Conservation (phyloP, 2,329 filamentous ascomycete genomes). For the Fusarium guadeloupense region DNA sequence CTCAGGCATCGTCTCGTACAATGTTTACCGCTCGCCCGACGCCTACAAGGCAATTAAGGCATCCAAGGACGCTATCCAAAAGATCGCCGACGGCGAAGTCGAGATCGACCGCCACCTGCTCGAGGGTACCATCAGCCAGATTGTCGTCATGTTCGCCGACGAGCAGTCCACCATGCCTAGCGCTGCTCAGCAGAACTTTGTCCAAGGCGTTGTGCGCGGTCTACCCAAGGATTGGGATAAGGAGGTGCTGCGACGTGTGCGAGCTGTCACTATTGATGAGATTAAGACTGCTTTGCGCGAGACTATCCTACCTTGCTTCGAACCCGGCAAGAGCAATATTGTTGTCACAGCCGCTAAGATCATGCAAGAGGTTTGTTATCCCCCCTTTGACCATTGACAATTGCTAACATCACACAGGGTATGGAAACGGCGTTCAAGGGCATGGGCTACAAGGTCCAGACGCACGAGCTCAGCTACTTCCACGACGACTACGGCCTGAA, state of each 20-base stretch:
- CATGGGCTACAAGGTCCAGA: slow-evolving; percentile 81
- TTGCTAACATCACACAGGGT: slow-evolving; percentile 59
- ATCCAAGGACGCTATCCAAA: slow-evolving; percentile 76
- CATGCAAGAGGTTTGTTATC: slow-evolving; percentile 78
- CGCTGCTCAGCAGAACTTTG: slow-evolving; percentile 85
- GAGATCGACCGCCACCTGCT: slow-evolving; percentile 83
- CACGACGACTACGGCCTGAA: slow-evolving; percentile 90
- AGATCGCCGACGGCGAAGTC: slow-evolving; percentile 75
- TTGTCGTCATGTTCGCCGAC: slow-evolving; percentile 87
- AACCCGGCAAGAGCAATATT: slow-evolving; percentile 81
- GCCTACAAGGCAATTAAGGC: slow-evolving; percentile 85
- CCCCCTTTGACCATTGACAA: not conserved
- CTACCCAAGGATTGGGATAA: slow-evolving; percentile 81
- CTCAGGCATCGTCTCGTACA: slow-evolving; percentile 82
- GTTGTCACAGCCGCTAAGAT: slow-evolving; percentile 88
- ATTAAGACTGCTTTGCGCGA: slow-evolving; percentile 78
- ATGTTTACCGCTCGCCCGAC: slow-evolving; percentile 90
- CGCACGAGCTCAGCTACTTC: slow-evolving; percentile 79
- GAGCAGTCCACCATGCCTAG: slow-evolving; percentile 86
- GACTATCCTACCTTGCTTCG: slow-evolving; percentile 82
- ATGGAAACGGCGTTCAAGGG: slow-evolving; percentile 78
- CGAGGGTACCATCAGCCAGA: slow-evolving; percentile 88
- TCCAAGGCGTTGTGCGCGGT: slow-evolving; percentile 79
- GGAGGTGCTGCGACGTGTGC: slow-evolving; percentile 78
- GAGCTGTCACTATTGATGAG: slow-evolving; percentile 78